phyloP scores from a whole-genome alignment of 2,329 filamentous ascomycete species.

The Xylaria sp. region DNA sequence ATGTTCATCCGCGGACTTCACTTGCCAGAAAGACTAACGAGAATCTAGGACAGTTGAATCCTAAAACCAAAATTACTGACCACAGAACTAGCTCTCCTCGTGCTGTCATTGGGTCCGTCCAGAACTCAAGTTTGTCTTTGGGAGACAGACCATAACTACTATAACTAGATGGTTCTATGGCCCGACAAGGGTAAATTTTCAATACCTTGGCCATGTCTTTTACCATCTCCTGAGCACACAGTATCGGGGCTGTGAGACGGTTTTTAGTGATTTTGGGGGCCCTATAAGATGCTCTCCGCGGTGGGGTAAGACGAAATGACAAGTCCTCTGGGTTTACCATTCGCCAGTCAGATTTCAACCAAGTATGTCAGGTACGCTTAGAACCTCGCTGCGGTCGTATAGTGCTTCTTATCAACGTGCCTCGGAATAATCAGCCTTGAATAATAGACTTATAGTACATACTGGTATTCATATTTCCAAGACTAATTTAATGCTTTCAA shows the following conservation, averaged over 20 bases:
- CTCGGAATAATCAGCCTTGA: no score
- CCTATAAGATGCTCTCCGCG: background rate
- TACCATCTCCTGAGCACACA: background rate
- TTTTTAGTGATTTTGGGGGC: conserved; percentile 11
- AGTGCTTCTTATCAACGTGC: background rate
- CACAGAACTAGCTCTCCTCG: conserved; percentile 19
- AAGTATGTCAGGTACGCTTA: background rate
- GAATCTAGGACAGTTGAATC: conserved; percentile 14
- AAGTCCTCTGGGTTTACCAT: background rate
- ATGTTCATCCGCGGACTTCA: conserved; percentile 1
- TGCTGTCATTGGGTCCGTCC: conserved; percentile 20
- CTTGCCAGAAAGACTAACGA: background rate
- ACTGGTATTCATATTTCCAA: background rate
- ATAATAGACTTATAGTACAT: no score
- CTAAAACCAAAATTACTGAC: conserved; percentile 19
- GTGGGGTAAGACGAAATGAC: background rate
- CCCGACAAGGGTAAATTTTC: background rate
- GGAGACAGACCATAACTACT: background rate
- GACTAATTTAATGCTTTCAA: background rate
- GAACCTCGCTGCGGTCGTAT: background rate
- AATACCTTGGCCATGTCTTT: background rate
- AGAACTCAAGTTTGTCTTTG: background rate
- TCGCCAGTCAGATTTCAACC: background rate
- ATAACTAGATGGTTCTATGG: background rate
- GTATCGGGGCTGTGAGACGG: background rate